Conservation (phyloP, 352 stramenopile species). For the Phytophthora palmivora region DNA sequence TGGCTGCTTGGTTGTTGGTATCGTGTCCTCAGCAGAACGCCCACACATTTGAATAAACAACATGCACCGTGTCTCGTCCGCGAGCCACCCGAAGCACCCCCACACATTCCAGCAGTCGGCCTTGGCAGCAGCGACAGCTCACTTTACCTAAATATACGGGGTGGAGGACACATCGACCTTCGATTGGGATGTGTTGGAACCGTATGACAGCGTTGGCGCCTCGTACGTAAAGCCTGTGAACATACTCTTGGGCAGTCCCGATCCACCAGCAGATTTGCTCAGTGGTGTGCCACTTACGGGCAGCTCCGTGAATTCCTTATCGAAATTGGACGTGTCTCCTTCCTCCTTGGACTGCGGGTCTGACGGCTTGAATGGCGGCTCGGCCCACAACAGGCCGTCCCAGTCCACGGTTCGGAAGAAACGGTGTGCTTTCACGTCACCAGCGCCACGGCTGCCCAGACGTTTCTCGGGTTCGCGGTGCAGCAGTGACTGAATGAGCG, state of each 20-base stretch:
- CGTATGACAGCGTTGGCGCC: slow-evolving; percentile 81
- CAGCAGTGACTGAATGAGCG: slow-evolving; percentile 80
- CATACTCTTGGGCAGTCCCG: slow-evolving; percentile 78
- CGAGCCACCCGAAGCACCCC: slow-evolving; percentile 9
- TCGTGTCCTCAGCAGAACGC: slow-evolving; percentile 20
- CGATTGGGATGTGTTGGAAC: slow-evolving; percentile 88
- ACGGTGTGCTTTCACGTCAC: slow-evolving; percentile 86
- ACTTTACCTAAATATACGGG: slow-evolving; percentile 84
- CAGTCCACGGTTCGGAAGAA: slow-evolving; percentile 90
- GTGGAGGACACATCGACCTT: slow-evolving; percentile 86
- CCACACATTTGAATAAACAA: slow-evolving; percentile 22
- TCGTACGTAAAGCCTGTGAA: slow-evolving; percentile 91
- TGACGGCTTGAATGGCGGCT: slow-evolving; percentile 89
- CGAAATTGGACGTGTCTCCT: slow-evolving; percentile 91
- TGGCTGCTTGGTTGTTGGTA: slow-evolving; percentile 7
- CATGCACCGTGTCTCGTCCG: slow-evolving; percentile 15
- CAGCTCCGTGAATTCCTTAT: slow-evolving; percentile 90
- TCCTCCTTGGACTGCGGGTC: slow-evolving; percentile 87
- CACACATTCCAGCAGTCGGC: slow-evolving; percentile 1
- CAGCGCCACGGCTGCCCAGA: slow-evolving; percentile 76
- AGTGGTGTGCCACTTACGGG: slow-evolving; percentile 82
- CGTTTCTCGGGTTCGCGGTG: slow-evolving; percentile 86
- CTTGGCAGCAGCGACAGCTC: slow-evolving; percentile 23
- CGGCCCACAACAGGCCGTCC: slow-evolving; percentile 85
- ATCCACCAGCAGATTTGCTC: slow-evolving; percentile 70